These are phyloP conservation scores for Alternaria sp. DNA, from an alignment of 2,329 filamentous ascomycete genomes.

Conservation along the genomic window DNA sequence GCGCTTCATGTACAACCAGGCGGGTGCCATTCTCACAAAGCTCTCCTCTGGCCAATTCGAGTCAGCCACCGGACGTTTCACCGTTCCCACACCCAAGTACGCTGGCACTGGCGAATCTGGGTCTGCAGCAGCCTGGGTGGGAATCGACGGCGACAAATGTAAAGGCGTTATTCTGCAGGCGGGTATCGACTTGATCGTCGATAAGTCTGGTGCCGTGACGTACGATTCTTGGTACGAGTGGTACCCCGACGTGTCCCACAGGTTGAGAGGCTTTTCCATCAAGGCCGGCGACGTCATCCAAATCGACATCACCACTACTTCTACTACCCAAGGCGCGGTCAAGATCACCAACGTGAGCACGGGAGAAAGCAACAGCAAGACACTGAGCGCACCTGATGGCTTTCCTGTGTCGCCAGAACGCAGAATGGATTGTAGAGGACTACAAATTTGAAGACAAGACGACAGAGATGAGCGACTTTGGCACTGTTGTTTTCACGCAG, in stretches of 20 bases:
- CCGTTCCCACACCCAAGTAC: constrained; percentile 60
- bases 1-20: constrained; percentile 61
- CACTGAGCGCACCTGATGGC: constrained; percentile 46
- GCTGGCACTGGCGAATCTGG: constrained; percentile 51
- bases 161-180: constrained; percentile 63
- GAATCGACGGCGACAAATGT: constrained; percentile 69
- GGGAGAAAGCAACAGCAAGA: constrained; percentile 62
- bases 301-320: constrained; percentile 53
- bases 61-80: constrained; percentile 63
- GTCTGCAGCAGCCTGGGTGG: constrained; percentile 66
- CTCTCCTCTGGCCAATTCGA: constrained; percentile 58
- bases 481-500: neutral
- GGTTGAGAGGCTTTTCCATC: constrained; percentile 60
- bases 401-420: constrained; percentile 53
- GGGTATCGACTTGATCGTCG: constrained; percentile 64
- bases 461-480: constrained; percentile 7
- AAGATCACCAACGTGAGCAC: constrained; percentile 62
- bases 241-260: constrained; percentile 65
- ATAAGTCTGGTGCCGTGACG: constrained; percentile 40
- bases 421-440: constrained; percentile 63
- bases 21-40: constrained; percentile 62
- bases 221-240: constrained; percentile 70
- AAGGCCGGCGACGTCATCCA: constrained; percentile 57
- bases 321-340: constrained; percentile 57
- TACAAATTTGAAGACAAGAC: neutral